Base-by-base conservation (phyloP, 1,284 basidiomycete species). In the Ganoderma multipileum region DNA sequence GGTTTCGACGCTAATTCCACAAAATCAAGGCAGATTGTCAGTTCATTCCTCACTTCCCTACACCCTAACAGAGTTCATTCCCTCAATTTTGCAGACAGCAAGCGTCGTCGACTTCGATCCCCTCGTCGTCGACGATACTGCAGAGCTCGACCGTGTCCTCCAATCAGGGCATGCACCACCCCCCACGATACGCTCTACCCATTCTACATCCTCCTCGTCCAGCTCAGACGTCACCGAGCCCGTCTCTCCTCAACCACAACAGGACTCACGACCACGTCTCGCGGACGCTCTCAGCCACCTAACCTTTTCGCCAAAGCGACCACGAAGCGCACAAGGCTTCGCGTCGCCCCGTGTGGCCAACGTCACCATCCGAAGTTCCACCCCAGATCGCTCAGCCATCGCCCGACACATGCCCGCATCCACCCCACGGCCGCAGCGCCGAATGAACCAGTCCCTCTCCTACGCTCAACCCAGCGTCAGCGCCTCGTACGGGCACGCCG, bases 221-320 rank as follows among this genome's bases (percentile, higher is more conserved):
- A 81, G 82, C 64, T 84, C 86, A 16, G 68, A 66, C 47, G 65
- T 67, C 7, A 69, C 73, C 7, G 85, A 85, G 64, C 82, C 85
- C 38, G 79, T 81, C 65, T 80, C 76, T 55, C 79, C 78, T 33
- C 71, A 68, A 33, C 71, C 63, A 0, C 68, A 75, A 60, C 69
- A 73, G n/a, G 72, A 76, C 60, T 71, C 73, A 12, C 85, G 89
- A 57, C 89, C 89, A 7, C 90, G 87, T 74, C 83, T 93, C 33
- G 83, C 89, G 1, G 91, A 93, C 72, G 86, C 90, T 3, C 83
- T 93, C 12, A 84, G 86, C 28, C 86, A 86, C 36, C 85, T 89
- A 44, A 85, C 87, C 0, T 91, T 92, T 77, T 92, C 91, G 16
- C 91, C 91, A 3, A 89, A 89, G 75, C 86, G 91, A 14, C 92